Evolutionary conservation across 495 filamentous ascomycete genomes (phyloP).

Genomic region (Apodospora peruviana): DNA sequence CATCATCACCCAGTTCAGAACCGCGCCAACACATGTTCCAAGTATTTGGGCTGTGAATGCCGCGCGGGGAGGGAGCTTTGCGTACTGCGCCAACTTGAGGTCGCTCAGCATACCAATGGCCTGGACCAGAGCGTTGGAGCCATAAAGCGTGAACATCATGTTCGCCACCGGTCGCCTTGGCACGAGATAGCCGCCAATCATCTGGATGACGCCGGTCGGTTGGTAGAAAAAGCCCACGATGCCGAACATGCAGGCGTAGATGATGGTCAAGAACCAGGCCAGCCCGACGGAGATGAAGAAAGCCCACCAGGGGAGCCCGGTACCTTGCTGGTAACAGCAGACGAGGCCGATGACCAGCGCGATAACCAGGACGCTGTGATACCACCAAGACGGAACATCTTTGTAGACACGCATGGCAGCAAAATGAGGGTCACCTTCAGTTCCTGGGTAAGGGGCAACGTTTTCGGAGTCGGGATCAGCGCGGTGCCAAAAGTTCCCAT

Average conservation of each 20-base stretch:
- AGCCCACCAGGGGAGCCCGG: slow-evolving; percentile 50
- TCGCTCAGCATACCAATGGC: slow-evolving; percentile 27
- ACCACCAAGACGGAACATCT: slow-evolving; percentile 52
- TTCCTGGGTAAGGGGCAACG: not conserved
- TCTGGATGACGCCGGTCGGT: slow-evolving; percentile 27
- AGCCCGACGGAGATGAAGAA: slow-evolving; percentile 41
- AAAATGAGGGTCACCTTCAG: slow-evolving; percentile 41
- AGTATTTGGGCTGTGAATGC: slow-evolving; percentile 31
- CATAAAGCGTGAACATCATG: slow-evolving; percentile 28
- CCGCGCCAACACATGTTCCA: slow-evolving; percentile 30
- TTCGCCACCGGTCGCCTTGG: slow-evolving; percentile 29
- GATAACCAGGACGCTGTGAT: slow-evolving; percentile 32
- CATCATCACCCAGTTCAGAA: slow-evolving; percentile 35
- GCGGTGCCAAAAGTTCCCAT: slow-evolving; percentile 6
- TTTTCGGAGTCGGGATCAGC: not conserved
- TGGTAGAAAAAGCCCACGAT: slow-evolving; percentile 31
- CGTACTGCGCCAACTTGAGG: slow-evolving; percentile 31
- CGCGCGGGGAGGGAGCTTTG: slow-evolving; percentile 39
- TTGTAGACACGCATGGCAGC: slow-evolving; percentile 39
- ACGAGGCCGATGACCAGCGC: slow-evolving; percentile 44
- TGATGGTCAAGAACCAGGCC: slow-evolving; percentile 21
- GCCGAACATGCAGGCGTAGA: slow-evolving; percentile 26
- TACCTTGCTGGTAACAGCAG: slow-evolving; percentile 39
- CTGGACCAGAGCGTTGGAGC: slow-evolving; percentile 20
- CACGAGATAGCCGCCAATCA: slow-evolving; percentile 23